Evolutionary conservation across 179 eudicot genomes (phyloP).

Genomic region (Dionaea muscipula): DNA sequence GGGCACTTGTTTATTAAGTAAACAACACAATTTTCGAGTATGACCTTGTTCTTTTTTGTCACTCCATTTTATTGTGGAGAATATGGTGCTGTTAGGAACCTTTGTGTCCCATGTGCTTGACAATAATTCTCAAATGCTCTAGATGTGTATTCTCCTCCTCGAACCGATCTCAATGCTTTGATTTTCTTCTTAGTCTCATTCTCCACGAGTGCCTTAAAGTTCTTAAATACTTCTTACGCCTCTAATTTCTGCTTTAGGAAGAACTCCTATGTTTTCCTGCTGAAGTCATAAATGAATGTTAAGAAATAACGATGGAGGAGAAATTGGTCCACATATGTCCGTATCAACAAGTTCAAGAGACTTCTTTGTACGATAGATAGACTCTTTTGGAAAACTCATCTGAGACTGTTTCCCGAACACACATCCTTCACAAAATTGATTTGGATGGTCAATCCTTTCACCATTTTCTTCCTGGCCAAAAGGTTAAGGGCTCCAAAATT

Average conservation of each 20-base stretch:
- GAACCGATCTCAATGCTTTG: background rate
- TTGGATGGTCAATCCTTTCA: background rate
- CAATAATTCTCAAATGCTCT: background rate
- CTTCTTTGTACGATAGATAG: background rate
- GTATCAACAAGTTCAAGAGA: background rate
- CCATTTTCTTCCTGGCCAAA: background rate
- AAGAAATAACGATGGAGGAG: background rate
- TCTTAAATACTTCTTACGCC: background rate
- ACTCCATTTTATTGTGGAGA: background rate
- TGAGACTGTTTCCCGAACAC: background rate
- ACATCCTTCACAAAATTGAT: constrained; percentile 1
- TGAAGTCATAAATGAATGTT: background rate
- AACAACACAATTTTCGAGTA: background rate
- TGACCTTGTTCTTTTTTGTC: background rate
- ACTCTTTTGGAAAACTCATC: background rate
- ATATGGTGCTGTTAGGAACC: background rate
- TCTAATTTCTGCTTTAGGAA: background rate
- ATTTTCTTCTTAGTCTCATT: background rate
- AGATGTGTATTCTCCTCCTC: background rate
- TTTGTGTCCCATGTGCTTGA: background rate
- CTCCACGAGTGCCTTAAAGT: background rate
- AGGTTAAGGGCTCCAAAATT: background rate
- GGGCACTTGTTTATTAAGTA: background rate
- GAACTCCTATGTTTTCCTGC: background rate
- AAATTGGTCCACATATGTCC: constrained; percentile 6